These are phyloP conservation scores for Alternaria postmessia DNA, from an alignment of 2,329 filamentous ascomycete genomes.

Conservation along the genomic window DNA sequence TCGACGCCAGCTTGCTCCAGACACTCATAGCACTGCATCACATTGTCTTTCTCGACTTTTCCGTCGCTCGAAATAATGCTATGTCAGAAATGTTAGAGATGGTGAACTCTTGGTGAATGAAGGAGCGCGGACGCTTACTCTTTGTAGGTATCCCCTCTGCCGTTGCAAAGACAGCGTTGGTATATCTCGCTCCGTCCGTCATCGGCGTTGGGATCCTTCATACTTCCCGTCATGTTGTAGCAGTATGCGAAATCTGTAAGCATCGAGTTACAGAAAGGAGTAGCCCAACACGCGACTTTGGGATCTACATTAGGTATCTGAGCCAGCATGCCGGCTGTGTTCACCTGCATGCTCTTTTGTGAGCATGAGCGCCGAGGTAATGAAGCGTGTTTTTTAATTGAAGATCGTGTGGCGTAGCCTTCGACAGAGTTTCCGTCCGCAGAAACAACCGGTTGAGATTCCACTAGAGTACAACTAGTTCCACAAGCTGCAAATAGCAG, in stretches of 20 bases:
- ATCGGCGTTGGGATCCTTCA: neutral
- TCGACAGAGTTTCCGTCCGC: neutral
- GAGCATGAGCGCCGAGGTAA: neutral
- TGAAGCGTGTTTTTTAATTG: neutral
- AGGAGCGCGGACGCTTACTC: neutral
- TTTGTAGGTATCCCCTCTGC: neutral
- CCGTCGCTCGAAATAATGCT: neutral
- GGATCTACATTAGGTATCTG: neutral
- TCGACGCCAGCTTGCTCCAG: conserved; percentile 10
- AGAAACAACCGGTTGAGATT: neutral
- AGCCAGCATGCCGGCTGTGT: neutral
- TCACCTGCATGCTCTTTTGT: neutral
- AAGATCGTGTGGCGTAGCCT: neutral
- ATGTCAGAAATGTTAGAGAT: neutral
- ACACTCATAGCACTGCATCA: conserved; percentile 9
- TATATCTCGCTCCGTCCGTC: conserved; percentile 2
- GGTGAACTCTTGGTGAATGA: neutral
- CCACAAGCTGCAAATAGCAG: neutral
- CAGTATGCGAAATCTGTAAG: conserved; percentile 1
- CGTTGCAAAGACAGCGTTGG: neutral
- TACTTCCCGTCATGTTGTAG: neutral
- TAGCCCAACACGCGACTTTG: conserved; percentile 3
- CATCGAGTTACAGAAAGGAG: neutral
- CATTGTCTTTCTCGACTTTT: neutral
- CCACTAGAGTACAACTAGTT: neutral